Evolutionary conservation across 306 rosid species (phyloP), one percentile per base, ranked within the genome.

Genomic region (Boehmeria nivea): DNA sequence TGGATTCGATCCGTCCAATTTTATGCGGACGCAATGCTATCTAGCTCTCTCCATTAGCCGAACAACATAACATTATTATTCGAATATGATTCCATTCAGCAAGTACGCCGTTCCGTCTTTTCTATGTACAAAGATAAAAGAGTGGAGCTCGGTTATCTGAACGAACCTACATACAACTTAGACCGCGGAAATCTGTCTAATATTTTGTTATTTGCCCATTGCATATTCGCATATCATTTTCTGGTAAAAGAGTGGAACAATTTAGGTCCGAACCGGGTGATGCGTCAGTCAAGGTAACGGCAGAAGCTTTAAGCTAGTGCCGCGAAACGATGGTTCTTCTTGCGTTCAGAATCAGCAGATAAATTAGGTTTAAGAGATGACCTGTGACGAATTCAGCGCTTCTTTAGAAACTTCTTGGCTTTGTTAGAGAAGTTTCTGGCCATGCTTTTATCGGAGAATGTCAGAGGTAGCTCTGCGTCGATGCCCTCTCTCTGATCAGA

Each of bases 381-480:
- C 19, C 18, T 31, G 17, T n/a, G 23, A 23, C 20, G 16, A 16
- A 20, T 34, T 31, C 43, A 3, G 2, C 15, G 42, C 38, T 72
- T 64, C 49, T 54, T 67, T 46, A 61, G 15, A 61, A 66, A 43
- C 59, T 73, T 76, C 63, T 73, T 82, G 12, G 85, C 84, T 69
- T 67, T 77, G 38, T 69, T 71, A 2, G 87, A 81, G 76, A 81
- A 83, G 72, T 56, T 81, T 63, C 78, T 64, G 16, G 60, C 77
- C 65, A 34, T 52, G 39, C 50, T 65, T 20, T 51, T 75, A 63
- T 87, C 84, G 0, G 89, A 78, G 66, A 87, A 87, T 43, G 98
- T 87, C 73, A 87, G 77, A 7, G 95, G 86, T 73, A 77, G 80
- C 66, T 87, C 89, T 68, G 84, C 98, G 25, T 87, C 95, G 4